Percentiles rank a stretch among this genome's conserved stretches.
These are phyloP conservation scores for Cytospora leucostoma DNA, from an alignment of 2,329 filamentous ascomycete species.

Conservation along the genomic window DNA sequence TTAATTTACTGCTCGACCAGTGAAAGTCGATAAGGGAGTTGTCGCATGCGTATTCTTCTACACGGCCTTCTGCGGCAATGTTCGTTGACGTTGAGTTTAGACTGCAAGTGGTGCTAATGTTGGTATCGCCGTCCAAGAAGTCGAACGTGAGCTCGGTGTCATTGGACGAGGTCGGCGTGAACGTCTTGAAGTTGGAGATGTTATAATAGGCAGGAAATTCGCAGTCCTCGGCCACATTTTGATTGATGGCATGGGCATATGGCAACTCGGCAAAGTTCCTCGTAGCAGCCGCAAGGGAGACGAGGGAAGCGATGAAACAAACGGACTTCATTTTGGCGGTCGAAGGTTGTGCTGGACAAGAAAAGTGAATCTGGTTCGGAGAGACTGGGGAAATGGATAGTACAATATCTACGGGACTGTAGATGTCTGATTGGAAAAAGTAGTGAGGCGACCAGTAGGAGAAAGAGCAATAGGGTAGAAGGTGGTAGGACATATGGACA, in stretches of 20 bases:
- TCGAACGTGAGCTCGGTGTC: conserved; percentile 42
- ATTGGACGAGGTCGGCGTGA: conserved; percentile 36
- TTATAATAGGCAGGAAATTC: conserved; percentile 42
- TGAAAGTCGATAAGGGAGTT: conserved; percentile 46
- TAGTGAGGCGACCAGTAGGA: neutral
- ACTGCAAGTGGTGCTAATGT: conserved; percentile 44
- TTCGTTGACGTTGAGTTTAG: conserved; percentile 46
- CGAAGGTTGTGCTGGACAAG: neutral
- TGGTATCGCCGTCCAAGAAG: conserved; percentile 45
- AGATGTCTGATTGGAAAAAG: conserved; percentile 3
- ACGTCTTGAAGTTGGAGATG: conserved; percentile 41
- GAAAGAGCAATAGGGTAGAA: neutral
- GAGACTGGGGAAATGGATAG: neutral
- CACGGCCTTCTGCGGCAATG: conserved; percentile 35
- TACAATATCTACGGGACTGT: neutral
- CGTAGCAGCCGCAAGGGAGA: conserved; percentile 23
- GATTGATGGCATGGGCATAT: conserved; percentile 15
- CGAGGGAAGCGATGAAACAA: conserved; percentile 16
- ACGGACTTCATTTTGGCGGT: conserved; percentile 18
- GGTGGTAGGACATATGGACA: neutral
- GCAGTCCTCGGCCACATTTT: conserved; percentile 34
- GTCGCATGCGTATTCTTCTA: conserved; percentile 47
- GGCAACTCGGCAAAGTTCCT: conserved; percentile 4
- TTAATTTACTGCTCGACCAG: conserved; percentile 41
- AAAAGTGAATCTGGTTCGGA: neutral